A percentile compares a stretch with the other conserved stretches of the same genome.
These are phyloP conservation scores for Phytophthora podocarpi DNA, from an alignment of 352 stramenopile species.

Conservation along the genomic window DNA sequence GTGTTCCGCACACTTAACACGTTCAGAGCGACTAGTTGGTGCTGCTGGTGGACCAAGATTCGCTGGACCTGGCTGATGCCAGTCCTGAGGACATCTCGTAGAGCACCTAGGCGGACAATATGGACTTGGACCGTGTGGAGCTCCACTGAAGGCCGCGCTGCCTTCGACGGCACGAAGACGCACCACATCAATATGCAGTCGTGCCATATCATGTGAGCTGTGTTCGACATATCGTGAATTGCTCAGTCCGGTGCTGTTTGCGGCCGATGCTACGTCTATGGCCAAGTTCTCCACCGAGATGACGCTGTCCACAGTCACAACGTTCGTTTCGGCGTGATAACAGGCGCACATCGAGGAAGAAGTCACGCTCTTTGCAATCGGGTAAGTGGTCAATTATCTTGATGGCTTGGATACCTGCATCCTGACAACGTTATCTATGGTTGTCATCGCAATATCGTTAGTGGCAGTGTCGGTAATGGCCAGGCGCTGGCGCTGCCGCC, in stretches of 20 bases:
- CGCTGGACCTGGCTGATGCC: constrained; percentile 21
- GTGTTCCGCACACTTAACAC: constrained; percentile 86
- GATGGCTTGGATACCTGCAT: background rate
- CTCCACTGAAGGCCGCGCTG: constrained; percentile 71
- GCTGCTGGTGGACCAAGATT: constrained; percentile 57
- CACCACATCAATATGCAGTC: constrained; percentile 82
- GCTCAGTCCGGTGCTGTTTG: constrained; percentile 70
- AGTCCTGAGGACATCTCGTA: constrained; percentile 32
- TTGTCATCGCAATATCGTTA: constrained; percentile 9
- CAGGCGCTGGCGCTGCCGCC: constrained; percentile 33
- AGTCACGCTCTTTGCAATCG: constrained; percentile 27
- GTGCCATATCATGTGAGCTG: constrained; percentile 78
- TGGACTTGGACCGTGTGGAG: constrained; percentile 69
- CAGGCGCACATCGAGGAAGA: constrained; percentile 57
- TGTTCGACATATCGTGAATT: constrained; percentile 60
- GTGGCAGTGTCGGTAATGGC: constrained; percentile 3
- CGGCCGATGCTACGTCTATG: constrained; percentile 69
- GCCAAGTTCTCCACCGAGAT: constrained; percentile 79
- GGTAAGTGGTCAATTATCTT: constrained; percentile 11
- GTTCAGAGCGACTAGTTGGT: constrained; percentile 75
- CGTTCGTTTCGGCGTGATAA: constrained; percentile 66
- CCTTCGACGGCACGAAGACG: constrained; percentile 87
- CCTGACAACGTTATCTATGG: background rate
- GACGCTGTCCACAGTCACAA: constrained; percentile 83
- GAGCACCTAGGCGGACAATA: constrained; percentile 39